Evolutionary conservation across 345 rosid genomes (phyloP).

Genomic region (Lepidium sativum): DNA sequence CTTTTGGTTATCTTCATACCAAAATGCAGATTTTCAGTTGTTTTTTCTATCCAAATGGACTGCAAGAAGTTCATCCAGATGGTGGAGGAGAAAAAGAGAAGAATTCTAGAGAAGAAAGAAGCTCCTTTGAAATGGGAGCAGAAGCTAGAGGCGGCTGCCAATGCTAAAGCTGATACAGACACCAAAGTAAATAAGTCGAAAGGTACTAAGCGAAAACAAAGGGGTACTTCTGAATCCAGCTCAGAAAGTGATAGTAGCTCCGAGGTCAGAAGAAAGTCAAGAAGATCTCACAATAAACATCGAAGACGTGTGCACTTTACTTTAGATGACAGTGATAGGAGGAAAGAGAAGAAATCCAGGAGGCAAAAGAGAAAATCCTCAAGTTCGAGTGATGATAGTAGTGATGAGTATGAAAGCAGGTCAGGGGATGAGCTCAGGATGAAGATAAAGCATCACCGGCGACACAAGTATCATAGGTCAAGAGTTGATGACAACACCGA

Average conservation of each 20-base stretch:
- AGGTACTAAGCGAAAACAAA: slow-evolving; percentile 45
- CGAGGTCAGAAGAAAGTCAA: slow-evolving; percentile 41
- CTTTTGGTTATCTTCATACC: slow-evolving; percentile 70
- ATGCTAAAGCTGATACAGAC: slow-evolving; percentile 61
- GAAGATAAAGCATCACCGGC: slow-evolving; percentile 38
- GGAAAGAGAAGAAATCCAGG: slow-evolving; percentile 44
- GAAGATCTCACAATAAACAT: slow-evolving; percentile 50
- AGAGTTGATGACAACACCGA: slow-evolving; percentile 29
- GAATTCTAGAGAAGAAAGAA: slow-evolving; percentile 68
- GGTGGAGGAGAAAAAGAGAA: slow-evolving; percentile 92
- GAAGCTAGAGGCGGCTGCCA: slow-evolving; percentile 87
- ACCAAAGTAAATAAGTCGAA: slow-evolving; percentile 51
- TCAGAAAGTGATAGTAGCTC: slow-evolving; percentile 37
- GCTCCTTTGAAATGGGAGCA: slow-evolving; percentile 95
- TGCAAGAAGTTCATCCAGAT: slow-evolving; percentile 88
- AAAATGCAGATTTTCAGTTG: slow-evolving; percentile 81
- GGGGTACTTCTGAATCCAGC: slow-evolving; percentile 35
- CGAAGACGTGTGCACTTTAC: slow-evolving; percentile 40
- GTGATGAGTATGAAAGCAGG: slow-evolving; percentile 34
- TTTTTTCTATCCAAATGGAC: slow-evolving; percentile 63
- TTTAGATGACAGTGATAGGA: slow-evolving; percentile 45
- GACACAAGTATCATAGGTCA: slow-evolving; percentile 34
- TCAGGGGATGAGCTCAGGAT: slow-evolving; percentile 44
- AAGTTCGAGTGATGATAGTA: slow-evolving; percentile 30
- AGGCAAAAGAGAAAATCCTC: slow-evolving; percentile 41